phyloP scores from a whole-genome alignment of 2,329 filamentous ascomycete species.

The Ceratocystis cacaofunesta region DNA sequence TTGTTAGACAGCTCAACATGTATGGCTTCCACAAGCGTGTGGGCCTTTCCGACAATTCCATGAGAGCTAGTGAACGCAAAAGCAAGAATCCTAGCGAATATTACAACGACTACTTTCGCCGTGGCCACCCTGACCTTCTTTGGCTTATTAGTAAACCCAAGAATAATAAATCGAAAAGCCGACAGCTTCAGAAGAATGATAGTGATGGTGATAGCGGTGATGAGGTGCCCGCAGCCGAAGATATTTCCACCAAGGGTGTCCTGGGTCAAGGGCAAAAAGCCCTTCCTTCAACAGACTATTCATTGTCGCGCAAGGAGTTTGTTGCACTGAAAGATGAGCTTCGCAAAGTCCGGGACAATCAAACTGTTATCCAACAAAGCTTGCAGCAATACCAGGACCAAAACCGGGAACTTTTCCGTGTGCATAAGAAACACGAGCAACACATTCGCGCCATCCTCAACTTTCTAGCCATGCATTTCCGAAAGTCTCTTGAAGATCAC shows the following conservation, averaged over 20 bases:
- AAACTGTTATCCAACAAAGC: constrained; percentile 69
- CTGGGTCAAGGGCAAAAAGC: constrained; percentile 7
- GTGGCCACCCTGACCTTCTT: constrained; percentile 77
- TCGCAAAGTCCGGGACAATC: constrained; percentile 67
- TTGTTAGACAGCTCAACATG: constrained; percentile 90
- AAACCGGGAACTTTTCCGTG: constrained; percentile 17
- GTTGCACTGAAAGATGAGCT: constrained; percentile 65
- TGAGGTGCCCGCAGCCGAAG: constrained; percentile 30
- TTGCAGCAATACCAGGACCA: constrained; percentile 32
- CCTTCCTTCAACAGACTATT: constrained; percentile 12
- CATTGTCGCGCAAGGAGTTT: constrained; percentile 55
- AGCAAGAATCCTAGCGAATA: constrained; percentile 98
- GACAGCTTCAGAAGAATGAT: constrained; percentile 48
- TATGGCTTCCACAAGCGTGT: constrained; percentile 97
- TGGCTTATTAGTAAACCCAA: constrained; percentile 97
- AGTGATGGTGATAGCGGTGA: constrained; percentile 57
- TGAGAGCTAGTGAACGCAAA: constrained; percentile 92
- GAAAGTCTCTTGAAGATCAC: constrained; percentile 79
- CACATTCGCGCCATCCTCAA: constrained; percentile 98
- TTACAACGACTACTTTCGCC: constrained; percentile 89
- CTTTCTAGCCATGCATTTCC: constrained; percentile 92
- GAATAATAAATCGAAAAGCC: constrained; percentile 47
- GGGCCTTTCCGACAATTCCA: constrained; percentile 86
- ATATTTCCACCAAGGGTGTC: constrained; percentile 20
- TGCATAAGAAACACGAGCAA: constrained; percentile 74